Evolutionary conservation across 2,329 filamentous ascomycete species (phyloP).

Genomic region (Talaromyces sp.): DNA sequence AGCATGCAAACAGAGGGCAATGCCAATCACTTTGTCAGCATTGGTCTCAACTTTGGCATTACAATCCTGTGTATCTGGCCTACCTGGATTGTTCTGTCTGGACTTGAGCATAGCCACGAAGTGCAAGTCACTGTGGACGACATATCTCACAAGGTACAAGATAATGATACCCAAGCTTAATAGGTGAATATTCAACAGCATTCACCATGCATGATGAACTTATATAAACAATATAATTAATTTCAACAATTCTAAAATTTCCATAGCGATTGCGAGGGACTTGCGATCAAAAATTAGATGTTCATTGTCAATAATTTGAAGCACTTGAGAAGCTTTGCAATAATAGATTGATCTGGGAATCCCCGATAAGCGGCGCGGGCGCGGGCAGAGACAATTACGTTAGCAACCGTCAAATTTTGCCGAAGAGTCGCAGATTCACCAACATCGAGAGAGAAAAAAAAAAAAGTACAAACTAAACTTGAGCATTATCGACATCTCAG

Average conservation of each 20-base stretch:
- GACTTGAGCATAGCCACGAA: slow-evolving; percentile 27
- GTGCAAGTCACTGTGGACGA: slow-evolving; percentile 24
- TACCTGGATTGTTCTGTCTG: slow-evolving; percentile 27
- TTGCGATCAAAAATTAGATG: too few relatives aligned
- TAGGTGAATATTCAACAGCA: slow-evolving; percentile 8
- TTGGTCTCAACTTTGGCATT: slow-evolving; percentile 29
- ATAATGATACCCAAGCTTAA: slow-evolving; percentile 8
- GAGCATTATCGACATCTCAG: neutral
- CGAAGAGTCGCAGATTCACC: too few relatives aligned
- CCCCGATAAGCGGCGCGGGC: too few relatives aligned
- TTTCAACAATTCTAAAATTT: slow-evolving; percentile 3
- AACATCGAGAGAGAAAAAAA: too few relatives aligned
- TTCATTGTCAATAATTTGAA: too few relatives aligned
- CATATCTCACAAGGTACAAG: slow-evolving; percentile 4
- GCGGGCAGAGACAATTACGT: too few relatives aligned
- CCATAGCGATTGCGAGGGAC: too few relatives aligned
- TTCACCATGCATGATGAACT: slow-evolving; percentile 6
- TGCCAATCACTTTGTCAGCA: slow-evolving; percentile 29
- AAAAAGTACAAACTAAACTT: neutral
- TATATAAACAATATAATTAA: slow-evolving; percentile 8
- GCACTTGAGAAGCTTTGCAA: too few relatives aligned
- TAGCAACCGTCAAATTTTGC: too few relatives aligned
- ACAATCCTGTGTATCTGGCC: slow-evolving; percentile 24
- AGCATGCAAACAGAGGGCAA: slow-evolving; percentile 26
- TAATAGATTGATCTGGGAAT: too few relatives aligned